phyloP scores from a whole-genome alignment of 257 asterid genomes.

The Penstemon davidsonii region DNA sequence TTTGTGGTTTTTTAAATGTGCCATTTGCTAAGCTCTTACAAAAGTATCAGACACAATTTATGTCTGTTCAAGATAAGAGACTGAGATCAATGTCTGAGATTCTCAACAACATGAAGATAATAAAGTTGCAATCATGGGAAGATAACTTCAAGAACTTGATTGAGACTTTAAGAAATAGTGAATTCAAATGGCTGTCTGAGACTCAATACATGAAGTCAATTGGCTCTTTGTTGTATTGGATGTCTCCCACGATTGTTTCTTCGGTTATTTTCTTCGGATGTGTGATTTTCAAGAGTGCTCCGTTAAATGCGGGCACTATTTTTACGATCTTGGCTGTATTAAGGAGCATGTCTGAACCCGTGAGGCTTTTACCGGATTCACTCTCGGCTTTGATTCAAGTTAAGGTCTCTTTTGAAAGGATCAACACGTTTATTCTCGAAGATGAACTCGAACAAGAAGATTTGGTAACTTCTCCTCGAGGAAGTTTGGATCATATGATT shows the following conservation, averaged over 20 bases:
- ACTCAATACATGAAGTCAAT: constrained; percentile 45
- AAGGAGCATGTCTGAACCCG: constrained; percentile 68
- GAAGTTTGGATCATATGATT: constrained; percentile 28
- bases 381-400: constrained; percentile 62
- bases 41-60: constrained; percentile 62
- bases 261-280: constrained; percentile 62
- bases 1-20: constrained; percentile 58
- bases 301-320: constrained; percentile 59
- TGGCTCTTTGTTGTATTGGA: constrained; percentile 54
- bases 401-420: constrained; percentile 67
- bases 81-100: constrained; percentile 66
- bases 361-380: constrained; percentile 60
- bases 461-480: not conserved
- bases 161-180: constrained; percentile 46
- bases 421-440: constrained; percentile 56
- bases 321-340: constrained; percentile 69
- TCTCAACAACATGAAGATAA: constrained; percentile 72
- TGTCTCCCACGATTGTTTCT: constrained; percentile 69
- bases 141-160: constrained; percentile 57
- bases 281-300: constrained; percentile 49
- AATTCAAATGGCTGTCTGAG: constrained; percentile 64
- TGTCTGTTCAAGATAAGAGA: constrained; percentile 66
- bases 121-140: constrained; percentile 84
- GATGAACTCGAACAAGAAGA: constrained; percentile 56
- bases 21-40: constrained; percentile 68